Conservation (phyloP, 768 basidiomycete species). For the Podaxis pistillaris region DNA sequence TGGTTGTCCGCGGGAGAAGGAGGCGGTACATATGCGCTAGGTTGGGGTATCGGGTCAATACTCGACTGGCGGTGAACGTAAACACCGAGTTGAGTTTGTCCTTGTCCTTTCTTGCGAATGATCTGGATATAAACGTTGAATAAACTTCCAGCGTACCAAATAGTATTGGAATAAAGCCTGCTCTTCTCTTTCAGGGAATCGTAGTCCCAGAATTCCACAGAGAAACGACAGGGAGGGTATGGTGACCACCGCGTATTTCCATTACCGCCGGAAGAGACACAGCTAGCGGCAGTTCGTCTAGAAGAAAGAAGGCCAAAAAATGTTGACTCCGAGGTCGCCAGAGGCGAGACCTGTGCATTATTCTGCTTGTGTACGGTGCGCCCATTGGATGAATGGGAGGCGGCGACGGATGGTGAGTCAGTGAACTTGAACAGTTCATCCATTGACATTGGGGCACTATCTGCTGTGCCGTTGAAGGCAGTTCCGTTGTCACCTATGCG, state of each 20-base stretch:
- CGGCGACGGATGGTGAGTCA: constrained; percentile 27
- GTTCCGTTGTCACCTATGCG: constrained; percentile 72
- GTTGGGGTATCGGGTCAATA: constrained; percentile 73
- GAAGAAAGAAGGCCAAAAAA: constrained; percentile 64
- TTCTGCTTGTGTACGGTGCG: constrained; percentile 14
- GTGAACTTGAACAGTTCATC: constrained; percentile 63
- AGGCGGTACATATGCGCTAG: constrained; percentile 49
- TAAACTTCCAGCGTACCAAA: constrained; percentile 87
- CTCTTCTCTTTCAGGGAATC: constrained; percentile 82
- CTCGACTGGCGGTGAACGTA: constrained; percentile 86
- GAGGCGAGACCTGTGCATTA: constrained; percentile 7
- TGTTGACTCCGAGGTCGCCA: constrained; percentile 42
- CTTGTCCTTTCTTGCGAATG: constrained; percentile 67
- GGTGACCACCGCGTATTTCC: constrained; percentile 59
- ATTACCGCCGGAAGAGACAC: constrained; percentile 40
- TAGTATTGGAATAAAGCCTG: constrained; percentile 77
- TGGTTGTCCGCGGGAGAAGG: constrained; percentile 8
- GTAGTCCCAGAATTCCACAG: constrained; percentile 89
- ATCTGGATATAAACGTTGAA: constrained; percentile 91
- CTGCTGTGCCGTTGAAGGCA: constrained; percentile 35
- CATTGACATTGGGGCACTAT: constrained; percentile 47
- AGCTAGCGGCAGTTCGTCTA: constrained; percentile 38
- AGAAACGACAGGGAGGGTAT: constrained; percentile 81
- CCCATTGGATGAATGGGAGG: constrained; percentile 20
- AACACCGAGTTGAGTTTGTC: constrained; percentile 72